Evolutionary conservation across 2,329 filamentous ascomycete species (phyloP).

Genomic region (Mycosphaerella sp.): DNA sequence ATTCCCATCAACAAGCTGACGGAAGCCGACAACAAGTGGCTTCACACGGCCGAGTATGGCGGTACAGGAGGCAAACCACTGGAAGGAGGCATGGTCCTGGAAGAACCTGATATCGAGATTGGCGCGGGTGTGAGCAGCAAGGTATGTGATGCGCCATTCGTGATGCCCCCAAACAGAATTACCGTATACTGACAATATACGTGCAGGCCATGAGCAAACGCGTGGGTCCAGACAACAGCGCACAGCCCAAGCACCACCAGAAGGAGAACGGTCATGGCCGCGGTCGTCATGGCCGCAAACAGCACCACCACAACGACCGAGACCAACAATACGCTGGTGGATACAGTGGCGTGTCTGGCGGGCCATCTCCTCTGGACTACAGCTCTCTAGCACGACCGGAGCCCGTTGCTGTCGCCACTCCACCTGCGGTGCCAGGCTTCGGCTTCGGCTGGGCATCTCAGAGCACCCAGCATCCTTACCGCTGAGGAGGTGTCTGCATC

Average conservation of each 20-base stretch:
- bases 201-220: slow-evolving; percentile 34
- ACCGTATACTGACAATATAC: background rate
- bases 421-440: slow-evolving; percentile 37
- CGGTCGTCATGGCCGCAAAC: slow-evolving; percentile 26
- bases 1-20: slow-evolving; percentile 91
- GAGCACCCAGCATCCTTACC: slow-evolving; percentile 14
- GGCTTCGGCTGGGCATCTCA: slow-evolving; percentile 30
- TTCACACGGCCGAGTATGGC: slow-evolving; percentile 86
- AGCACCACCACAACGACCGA: slow-evolving; percentile 26
- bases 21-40: slow-evolving; percentile 96
- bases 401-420: slow-evolving; percentile 36
- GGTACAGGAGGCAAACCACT: slow-evolving; percentile 81
- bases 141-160: slow-evolving; percentile 17
- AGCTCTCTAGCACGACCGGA: slow-evolving; percentile 29
- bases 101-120: slow-evolving; percentile 98
- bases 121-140: slow-evolving; percentile 96
- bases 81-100: slow-evolving; percentile 76
- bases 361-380: slow-evolving; percentile 25
- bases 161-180: background rate
- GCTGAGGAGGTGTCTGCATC: background rate
- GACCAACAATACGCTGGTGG: slow-evolving; percentile 22
- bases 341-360: slow-evolving; percentile 19
- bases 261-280: slow-evolving; percentile 18
- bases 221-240: slow-evolving; percentile 31
- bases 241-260: slow-evolving; percentile 21